Percentiles rank a stretch among this genome's conserved stretches.
Conservation (phyloP, 148 eudicot species). For the Vaccinium macrocarpon region DNA sequence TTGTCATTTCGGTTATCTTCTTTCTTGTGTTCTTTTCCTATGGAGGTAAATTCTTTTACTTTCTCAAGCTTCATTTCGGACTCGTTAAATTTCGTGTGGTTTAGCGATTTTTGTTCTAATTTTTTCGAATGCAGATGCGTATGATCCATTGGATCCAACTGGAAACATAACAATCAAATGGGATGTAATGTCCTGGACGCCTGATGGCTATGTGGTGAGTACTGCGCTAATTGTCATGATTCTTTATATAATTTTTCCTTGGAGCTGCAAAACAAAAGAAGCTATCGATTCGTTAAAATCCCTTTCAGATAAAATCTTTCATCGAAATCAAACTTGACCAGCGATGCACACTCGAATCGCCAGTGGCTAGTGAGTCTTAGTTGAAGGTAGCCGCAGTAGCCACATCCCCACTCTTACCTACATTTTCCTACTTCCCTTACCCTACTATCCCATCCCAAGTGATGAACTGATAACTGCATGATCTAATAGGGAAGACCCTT, state of each 20-base stretch:
- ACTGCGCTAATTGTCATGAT: neutral
- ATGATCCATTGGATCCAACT: constrained; percentile 90
- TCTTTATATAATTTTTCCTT: neutral
- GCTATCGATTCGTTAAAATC: neutral
- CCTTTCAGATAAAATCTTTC: neutral
- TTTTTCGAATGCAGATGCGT: constrained; percentile 47
- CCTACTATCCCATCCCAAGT: neutral
- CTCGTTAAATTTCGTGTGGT: neutral
- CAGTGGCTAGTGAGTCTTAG: too few species aligned
- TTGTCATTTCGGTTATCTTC: constrained; percentile 25
- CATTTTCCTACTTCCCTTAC: too few species aligned
- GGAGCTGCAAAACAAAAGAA: neutral
- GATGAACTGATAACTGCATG: neutral
- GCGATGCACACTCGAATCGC: too few species aligned
- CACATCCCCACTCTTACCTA: too few species aligned
- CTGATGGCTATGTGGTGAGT: constrained; percentile 77
- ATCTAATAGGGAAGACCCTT: neutral
- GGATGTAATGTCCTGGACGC: constrained; percentile 88
- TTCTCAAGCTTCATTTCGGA: neutral
- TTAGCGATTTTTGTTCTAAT: neutral
- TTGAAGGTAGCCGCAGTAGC: too few species aligned
- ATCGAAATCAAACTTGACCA: too few species aligned
- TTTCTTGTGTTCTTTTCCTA: constrained; percentile 32
- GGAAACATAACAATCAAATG: constrained; percentile 88
- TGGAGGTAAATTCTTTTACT: constrained; percentile 32